Percentiles rank a stretch among this genome's conserved stretches.
phyloP scores from a whole-genome alignment of 1,284 basidiomycete species.

The Papiliotrema terrestris region DNA sequence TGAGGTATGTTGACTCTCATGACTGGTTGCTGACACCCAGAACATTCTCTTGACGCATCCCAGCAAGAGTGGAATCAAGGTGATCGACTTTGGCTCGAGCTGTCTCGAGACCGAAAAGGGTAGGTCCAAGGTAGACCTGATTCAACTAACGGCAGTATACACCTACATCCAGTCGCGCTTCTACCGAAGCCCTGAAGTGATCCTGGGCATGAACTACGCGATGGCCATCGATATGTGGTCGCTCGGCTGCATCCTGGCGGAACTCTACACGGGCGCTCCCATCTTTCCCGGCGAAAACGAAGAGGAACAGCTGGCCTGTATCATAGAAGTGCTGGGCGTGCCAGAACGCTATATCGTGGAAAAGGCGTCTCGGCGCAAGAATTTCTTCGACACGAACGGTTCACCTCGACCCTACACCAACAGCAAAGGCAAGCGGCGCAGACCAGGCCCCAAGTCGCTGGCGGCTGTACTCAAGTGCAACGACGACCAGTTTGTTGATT shows the following conservation, averaged over 20 bases:
- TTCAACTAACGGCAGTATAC: constrained; percentile 65
- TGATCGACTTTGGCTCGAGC: constrained; percentile 98
- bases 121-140: constrained; percentile 49
- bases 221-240: constrained; percentile 98
- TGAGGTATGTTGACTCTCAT: constrained; percentile 60
- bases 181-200: constrained; percentile 95
- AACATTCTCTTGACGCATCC: constrained; percentile 94
- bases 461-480: constrained; percentile 84
- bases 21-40: constrained; percentile 50
- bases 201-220: constrained; percentile 93
- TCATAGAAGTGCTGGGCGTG: constrained; percentile 97
- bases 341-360: constrained; percentile 95
- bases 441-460: constrained; percentile 86
- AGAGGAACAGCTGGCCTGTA: constrained; percentile 96
- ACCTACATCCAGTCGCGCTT: constrained; percentile 99
- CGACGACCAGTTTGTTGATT: constrained; percentile 57
- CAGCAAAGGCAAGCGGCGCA: constrained; percentile 87
- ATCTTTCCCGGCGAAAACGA: constrained; percentile 99
- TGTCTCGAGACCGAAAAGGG: constrained; percentile 99
- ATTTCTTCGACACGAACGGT: constrained; percentile 96
- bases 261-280: constrained; percentile 97
- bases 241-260: constrained; percentile 94
- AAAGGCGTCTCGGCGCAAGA: constrained; percentile 84
- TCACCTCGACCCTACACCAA: constrained; percentile 90
- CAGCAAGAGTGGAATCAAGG: constrained; percentile 92